These are phyloP conservation scores for Gossypium laxum DNA, from an alignment of 441 rosid species.

Conservation along the genomic window DNA sequence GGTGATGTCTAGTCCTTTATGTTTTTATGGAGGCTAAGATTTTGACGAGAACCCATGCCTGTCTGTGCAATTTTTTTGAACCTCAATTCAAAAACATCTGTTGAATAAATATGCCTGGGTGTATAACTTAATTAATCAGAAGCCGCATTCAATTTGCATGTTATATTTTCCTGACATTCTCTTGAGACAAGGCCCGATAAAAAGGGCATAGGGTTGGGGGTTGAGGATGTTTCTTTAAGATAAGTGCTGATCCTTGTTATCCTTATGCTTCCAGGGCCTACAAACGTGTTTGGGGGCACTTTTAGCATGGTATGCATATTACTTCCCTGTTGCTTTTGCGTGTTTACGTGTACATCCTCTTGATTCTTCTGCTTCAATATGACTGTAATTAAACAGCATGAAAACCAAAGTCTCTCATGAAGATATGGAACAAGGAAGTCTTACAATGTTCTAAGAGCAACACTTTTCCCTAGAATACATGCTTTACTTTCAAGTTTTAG, in stretches of 20 bases:
- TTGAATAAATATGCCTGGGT: background rate
- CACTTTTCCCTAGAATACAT: background rate
- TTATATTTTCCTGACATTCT: background rate
- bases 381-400: background rate
- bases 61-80: background rate
- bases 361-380: background rate
- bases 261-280: slow-evolving; percentile 36
- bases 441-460: background rate
- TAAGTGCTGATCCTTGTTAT: slow-evolving; percentile 20
- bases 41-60: background rate
- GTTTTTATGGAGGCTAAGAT: background rate
- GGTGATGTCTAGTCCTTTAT: background rate
- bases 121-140: background rate
- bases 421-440: background rate
- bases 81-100: background rate
- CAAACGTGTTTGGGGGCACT: slow-evolving; percentile 49
- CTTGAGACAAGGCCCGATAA: background rate
- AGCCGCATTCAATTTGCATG: background rate
- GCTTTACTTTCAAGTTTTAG: background rate
- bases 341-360: background rate
- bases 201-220: background rate
- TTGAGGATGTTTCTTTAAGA: background rate
- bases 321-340: slow-evolving; percentile 2
- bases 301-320: slow-evolving; percentile 34
- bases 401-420: background rate